phyloP scores from a whole-genome alignment of 2,329 filamentous ascomycete genomes.

The Byssochlamys sp. region DNA sequence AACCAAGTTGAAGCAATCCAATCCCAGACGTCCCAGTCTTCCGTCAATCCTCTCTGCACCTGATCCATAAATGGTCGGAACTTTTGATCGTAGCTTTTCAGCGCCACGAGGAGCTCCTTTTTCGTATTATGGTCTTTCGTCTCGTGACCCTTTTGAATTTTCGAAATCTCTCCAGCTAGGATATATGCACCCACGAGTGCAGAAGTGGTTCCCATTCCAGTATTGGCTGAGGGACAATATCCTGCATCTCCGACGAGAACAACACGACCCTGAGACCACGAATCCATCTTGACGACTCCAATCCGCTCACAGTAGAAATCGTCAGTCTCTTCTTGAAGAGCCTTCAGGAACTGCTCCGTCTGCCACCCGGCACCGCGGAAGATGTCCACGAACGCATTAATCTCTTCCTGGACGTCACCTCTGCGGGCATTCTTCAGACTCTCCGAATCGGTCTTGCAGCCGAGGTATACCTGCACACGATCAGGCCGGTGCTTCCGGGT shows the following conservation, averaged over 20 bases:
- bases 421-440: conserved; percentile 17
- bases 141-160: conserved; percentile 16
- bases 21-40: conserved; percentile 4
- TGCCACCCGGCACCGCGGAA: conserved; percentile 41
- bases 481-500: conserved; percentile 32
- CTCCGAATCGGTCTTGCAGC: conserved; percentile 16
- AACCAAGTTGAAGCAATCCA: conserved; percentile 19
- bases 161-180: conserved; percentile 29
- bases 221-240: conserved; percentile 40
- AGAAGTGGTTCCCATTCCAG: conserved; percentile 44
- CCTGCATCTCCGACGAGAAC: conserved; percentile 48
- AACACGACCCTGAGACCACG: conserved; percentile 41
- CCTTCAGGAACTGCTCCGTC: conserved; percentile 33
- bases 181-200: conserved; percentile 35
- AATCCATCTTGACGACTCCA: conserved; percentile 36
- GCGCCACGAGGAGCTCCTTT: conserved; percentile 25
- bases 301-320: conserved; percentile 42
- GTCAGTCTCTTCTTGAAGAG: conserved; percentile 25
- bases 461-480: conserved; percentile 32
- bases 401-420: conserved; percentile 30
- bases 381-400: conserved; percentile 29
- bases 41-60: conserved; percentile 26
- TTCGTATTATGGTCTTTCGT: conserved; percentile 6
- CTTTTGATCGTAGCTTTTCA: conserved; percentile 36
- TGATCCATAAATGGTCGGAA: conserved; percentile 39